Conservation (phyloP, 2,329 filamentous ascomycete species). For the Chaetomiaceae sp. region DNA sequence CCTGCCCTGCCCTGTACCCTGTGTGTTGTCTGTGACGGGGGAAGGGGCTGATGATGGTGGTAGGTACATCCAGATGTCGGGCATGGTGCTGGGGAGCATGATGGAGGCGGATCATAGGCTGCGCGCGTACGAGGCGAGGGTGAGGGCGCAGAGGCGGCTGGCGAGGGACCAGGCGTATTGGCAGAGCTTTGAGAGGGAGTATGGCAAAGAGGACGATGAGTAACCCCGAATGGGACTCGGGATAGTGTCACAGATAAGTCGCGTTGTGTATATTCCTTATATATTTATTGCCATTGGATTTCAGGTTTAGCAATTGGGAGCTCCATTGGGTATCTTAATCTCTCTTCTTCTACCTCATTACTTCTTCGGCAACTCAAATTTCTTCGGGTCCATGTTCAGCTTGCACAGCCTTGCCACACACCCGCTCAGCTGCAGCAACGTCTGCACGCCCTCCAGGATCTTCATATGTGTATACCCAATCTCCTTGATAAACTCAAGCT, state of each 20-base stretch:
- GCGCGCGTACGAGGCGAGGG: constrained; percentile 60
- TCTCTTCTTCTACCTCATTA: constrained; percentile 21
- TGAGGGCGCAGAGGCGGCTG: constrained; percentile 61
- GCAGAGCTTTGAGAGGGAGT: constrained; percentile 62
- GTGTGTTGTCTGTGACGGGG: too few species aligned
- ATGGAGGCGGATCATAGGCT: constrained; percentile 69
- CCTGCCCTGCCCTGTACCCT: too few species aligned
- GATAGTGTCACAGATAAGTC: too few species aligned
- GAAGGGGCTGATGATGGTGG: not conserved
- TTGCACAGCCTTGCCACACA: constrained; percentile 88
- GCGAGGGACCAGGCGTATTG: constrained; percentile 63
- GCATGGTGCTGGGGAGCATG: constrained; percentile 75
- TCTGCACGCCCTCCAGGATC: constrained; percentile 95
- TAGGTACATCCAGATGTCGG: constrained; percentile 80
- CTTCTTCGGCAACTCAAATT: constrained; percentile 54
- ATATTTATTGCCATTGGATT: not conserved
- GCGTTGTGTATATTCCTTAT: not conserved
- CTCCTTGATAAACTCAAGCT: constrained; percentile 96
- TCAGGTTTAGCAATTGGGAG: not conserved
- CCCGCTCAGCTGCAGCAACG: constrained; percentile 86
- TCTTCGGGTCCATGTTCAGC: constrained; percentile 91
- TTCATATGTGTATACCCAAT: constrained; percentile 99
- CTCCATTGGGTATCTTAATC: constrained; percentile 12
- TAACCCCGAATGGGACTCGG: too few species aligned
- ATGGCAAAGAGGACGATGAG: constrained; percentile 42